Evolutionary conservation across 108 stramenopile genomes (phyloP), one percentile per base, ranked within the genome.

Genomic region (Poteriospumella lacustris): DNA sequence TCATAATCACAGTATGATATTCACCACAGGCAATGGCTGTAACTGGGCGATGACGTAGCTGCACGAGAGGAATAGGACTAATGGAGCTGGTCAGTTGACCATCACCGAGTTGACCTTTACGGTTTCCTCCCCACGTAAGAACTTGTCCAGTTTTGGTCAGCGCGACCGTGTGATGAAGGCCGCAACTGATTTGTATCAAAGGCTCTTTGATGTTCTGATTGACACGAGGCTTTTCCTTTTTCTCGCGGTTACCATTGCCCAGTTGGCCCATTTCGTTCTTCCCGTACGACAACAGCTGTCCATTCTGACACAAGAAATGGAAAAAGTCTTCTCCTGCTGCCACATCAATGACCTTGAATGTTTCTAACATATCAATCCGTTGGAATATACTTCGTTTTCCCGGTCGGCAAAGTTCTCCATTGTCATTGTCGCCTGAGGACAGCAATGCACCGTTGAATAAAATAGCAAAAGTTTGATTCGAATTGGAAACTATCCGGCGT

Each of bases 101-200:
- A 68, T 68, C 64, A 68, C 64, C 64, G 36, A 68, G 64, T 40
- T 68, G 64, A 36, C 64, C 64, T 36, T 39, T 40, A 36, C 64
- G 19, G 40, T 68, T 68, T 19, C 64, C 64, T 36, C 64, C 64
- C 19, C 19, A 68, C 12, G 64, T 40, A 40, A 68, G 36, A 36
- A 68, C 36, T 19, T 68, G 19, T 36, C 64, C 64, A 68, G 19
- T 40, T 19, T 40, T 68, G 19, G 64, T 36, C 38, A 68, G 36
- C 12, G 36, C 36, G 19, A 68, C 39, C 15, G 40, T 19, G 40
- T 68, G 64, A 36, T 68, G 38, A 39, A 19, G 19, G 19, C 64
- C 64, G 40, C 19, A 36, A 68, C 19, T 19, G 15, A 68, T 39
- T 40, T 68, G 64, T 15, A 68, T 68, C 15, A 68, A 19, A 40